Base-by-base conservation (phyloP, 345 rosid genomes). In the Eutrema japonicum region DNA sequence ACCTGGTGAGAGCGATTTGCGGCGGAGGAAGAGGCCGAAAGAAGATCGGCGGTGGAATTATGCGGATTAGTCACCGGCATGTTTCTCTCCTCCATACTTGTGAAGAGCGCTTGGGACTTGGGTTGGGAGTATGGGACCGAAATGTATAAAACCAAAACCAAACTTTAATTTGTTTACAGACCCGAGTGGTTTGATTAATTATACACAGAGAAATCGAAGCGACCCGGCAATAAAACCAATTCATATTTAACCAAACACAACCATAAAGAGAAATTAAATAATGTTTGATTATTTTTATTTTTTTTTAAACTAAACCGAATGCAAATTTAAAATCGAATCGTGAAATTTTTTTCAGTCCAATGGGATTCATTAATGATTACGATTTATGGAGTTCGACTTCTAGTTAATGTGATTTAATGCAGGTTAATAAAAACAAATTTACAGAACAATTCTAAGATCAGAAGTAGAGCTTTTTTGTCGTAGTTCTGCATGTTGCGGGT, bases 41-140 rank as follows among this genome's bases (percentile, higher is more conserved):
- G 72, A 18, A 80, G 85, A 42, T 85, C 91, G 79, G 89, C 84
- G 49, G 96, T 87, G 47, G 86, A 80, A 43, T 83, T 78, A 79
- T 88, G 83, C 22, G 36, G 57, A 60, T 84, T 87, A 81, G 85
- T 83, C 54, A 86, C 85, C 64, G 90, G 88, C 10, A 88, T 77
- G 61, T 47, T 77, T 77, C 79, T 87, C 81, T 88, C 90, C 92
- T 47, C 59, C 60, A 38, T 67, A 30, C 37, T 27, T 55, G 12
- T 55, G 0, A 45, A 41, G 13, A 0, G 5, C 3, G 46, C 14
- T 42, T 42, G 46, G 14, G 46, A 35, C 38, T n/a, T n/a, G n/a
- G n/a, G n/a, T 35, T 41, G 13, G 13, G 0, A 2, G 13, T 11
- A 41, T 13, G 22, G 7, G 35, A 66, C 59, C 70, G 59, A 22